Conservation (phyloP, 2,329 filamentous ascomycete species). For the Pseudopyricularia cyperi region DNA sequence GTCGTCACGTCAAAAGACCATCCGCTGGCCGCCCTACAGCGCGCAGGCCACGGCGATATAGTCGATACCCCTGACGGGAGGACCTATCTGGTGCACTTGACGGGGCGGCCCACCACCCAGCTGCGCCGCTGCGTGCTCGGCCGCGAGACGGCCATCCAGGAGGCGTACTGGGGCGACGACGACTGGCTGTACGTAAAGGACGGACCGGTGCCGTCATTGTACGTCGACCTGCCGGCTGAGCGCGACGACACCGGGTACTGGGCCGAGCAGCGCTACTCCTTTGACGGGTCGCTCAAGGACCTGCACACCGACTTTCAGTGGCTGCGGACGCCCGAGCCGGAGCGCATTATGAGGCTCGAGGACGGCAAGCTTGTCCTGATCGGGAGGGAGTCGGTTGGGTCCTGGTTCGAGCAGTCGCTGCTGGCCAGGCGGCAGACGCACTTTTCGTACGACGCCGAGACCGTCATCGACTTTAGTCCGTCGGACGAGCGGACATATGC, state of each 20-base stretch:
- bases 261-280: constrained; percentile 33
- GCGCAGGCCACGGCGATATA: constrained; percentile 64
- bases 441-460: constrained; percentile 78
- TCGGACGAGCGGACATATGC: constrained; percentile 47
- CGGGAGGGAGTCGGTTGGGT: constrained; percentile 39
- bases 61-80: constrained; percentile 35
- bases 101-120: constrained; percentile 36
- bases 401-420: constrained; percentile 45
- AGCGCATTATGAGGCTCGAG: constrained; percentile 32
- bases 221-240: constrained; percentile 34
- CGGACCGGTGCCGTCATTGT: constrained; percentile 39
- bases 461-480: constrained; percentile 62
- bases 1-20: constrained; percentile 37
- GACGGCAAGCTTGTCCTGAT: constrained; percentile 26
- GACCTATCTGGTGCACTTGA: constrained; percentile 40
- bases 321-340: constrained; percentile 41
- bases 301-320: constrained; percentile 43
- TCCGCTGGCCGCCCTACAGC: constrained; percentile 34
- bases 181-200: constrained; percentile 51
- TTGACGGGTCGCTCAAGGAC: constrained; percentile 17
- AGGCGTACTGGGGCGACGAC: constrained; percentile 43
- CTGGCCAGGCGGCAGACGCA: constrained; percentile 42
- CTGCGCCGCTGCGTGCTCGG: constrained; percentile 38
- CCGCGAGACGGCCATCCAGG: constrained; percentile 44
- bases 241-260: constrained; percentile 37